phyloP scores from a whole-genome alignment of 75 land plant genomes.

The Pinus taeda region DNA sequence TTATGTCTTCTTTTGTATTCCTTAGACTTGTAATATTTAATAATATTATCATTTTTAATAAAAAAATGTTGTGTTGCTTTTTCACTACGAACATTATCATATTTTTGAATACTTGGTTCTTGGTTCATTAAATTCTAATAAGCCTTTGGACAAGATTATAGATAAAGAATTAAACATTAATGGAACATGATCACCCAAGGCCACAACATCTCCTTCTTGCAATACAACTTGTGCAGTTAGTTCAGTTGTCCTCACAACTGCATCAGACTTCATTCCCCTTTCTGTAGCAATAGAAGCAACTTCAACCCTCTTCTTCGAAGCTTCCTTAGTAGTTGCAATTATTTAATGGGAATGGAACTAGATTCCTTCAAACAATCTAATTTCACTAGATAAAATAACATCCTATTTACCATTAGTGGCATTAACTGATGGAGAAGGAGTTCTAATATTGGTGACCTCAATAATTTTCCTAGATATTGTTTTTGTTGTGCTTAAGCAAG shows the following conservation, averaged over 20 bases:
- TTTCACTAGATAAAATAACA: conserved; percentile 4
- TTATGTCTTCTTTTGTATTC: not conserved
- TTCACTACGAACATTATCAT: conserved; percentile 10
- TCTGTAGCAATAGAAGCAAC: conserved; percentile 67
- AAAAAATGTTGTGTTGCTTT: not conserved
- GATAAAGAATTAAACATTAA: conserved; percentile 31
- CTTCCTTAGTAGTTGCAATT: conserved; percentile 52
- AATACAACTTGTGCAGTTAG: conserved; percentile 82
- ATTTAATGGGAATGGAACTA: conserved; percentile 26
- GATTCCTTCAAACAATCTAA: conserved; percentile 12
- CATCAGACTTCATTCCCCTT: conserved; percentile 76
- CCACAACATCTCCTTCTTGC: conserved; percentile 72
- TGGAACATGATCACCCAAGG: conserved; percentile 84
- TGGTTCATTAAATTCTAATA: conserved; percentile 31
- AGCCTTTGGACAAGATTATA: conserved; percentile 52
- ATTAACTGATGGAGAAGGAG: not conserved
- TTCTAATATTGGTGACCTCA: not conserved
- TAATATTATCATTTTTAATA: conserved; percentile 5
- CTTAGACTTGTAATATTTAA: not conserved
- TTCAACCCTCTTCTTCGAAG: conserved; percentile 60
- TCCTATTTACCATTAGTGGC: not conserved
- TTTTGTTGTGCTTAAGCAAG: conserved; percentile 32
- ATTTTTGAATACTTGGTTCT: conserved; percentile 2
- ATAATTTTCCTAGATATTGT: not conserved
- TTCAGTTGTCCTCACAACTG: conserved; percentile 89